These are phyloP conservation scores for Lyophyllum atratum DNA, from an alignment of 768 basidiomycete species.

Conservation along the genomic window DNA sequence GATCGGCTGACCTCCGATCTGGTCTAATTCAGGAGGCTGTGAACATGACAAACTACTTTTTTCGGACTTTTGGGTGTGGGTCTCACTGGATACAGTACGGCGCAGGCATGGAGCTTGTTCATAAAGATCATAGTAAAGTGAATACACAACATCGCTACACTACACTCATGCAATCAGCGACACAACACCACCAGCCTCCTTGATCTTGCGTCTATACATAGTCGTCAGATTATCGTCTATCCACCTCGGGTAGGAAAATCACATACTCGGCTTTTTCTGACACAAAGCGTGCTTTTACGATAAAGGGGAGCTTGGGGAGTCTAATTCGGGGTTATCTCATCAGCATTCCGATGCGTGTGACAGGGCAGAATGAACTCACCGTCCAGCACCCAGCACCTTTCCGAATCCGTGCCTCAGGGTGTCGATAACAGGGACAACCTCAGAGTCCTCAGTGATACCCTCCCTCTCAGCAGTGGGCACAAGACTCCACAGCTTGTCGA, in stretches of 20 bases:
- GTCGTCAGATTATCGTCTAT: neutral
- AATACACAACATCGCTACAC: constrained; percentile 28
- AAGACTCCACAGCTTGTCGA: constrained; percentile 96
- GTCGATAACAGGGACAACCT: constrained; percentile 95
- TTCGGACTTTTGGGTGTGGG: constrained; percentile 9
- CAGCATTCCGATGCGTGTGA: neutral
- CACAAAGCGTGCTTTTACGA: constrained; percentile 97
- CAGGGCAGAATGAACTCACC: constrained; percentile 45
- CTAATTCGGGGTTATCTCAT: constrained; percentile 34
- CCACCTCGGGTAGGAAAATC: neutral
- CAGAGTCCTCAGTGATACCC: constrained; percentile 68
- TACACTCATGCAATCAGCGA: constrained; percentile 79
- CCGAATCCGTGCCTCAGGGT: constrained; percentile 81
- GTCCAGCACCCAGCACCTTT: constrained; percentile 95
- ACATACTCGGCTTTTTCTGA: constrained; percentile 81
- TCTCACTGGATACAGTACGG: neutral
- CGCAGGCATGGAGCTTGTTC: constrained; percentile 25
- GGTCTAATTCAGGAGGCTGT: neutral
- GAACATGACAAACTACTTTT: neutral
- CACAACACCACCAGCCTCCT: constrained; percentile 93
- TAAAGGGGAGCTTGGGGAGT: constrained; percentile 89
- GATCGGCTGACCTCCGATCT: constrained; percentile 14
- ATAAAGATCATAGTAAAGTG: constrained; percentile 21
- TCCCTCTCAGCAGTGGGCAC: constrained; percentile 85
- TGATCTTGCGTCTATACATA: constrained; percentile 65